Percentiles rank a stretch among this genome's conserved stretches.
These are phyloP conservation scores for Phytophthora cactorum DNA, from an alignment of 352 stramenopile species.

Conservation along the genomic window DNA sequence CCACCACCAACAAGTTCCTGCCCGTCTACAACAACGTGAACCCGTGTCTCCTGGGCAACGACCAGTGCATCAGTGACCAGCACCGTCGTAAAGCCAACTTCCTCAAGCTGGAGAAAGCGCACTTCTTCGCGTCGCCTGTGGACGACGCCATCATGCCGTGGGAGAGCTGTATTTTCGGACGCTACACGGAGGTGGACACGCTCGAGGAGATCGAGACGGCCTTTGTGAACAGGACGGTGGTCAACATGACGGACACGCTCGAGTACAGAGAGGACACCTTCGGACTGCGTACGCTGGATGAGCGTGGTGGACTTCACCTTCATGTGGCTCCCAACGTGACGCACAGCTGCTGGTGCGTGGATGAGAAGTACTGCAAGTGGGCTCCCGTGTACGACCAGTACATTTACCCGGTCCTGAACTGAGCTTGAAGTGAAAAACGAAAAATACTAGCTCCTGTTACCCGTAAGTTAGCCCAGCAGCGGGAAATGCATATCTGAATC, in stretches of 20 bases:
- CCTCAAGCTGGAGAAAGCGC: conserved; percentile 10
- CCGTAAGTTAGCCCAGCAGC: conserved; percentile 28
- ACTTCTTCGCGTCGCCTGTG: conserved; percentile 14
- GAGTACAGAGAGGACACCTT: conserved; percentile 20
- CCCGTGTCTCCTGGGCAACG: neutral
- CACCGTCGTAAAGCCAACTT: conserved; percentile 10
- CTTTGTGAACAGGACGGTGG: conserved; percentile 18
- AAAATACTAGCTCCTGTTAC: too few species aligned
- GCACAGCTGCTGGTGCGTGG: conserved; percentile 21
- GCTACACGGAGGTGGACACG: conserved; percentile 16
- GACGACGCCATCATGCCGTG: conserved; percentile 11
- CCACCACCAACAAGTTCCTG: conserved; percentile 4
- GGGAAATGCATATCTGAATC: conserved; percentile 55
- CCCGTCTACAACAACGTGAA: conserved; percentile 7
- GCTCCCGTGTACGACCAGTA: conserved; percentile 27
- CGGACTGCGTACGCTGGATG: conserved; percentile 18
- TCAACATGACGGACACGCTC: conserved; percentile 21
- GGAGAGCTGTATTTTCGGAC: conserved; percentile 7
- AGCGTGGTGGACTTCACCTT: conserved; percentile 16
- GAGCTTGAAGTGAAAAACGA: neutral
- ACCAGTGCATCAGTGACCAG: conserved; percentile 3
- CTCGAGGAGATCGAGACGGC: conserved; percentile 20
- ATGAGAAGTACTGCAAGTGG: conserved; percentile 28
- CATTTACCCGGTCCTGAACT: conserved; percentile 20
- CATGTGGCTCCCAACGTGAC: conserved; percentile 20